These are phyloP conservation scores for Sporothrix dimorphospora DNA, from an alignment of 2,329 filamentous ascomycete species.

Conservation along the genomic window DNA sequence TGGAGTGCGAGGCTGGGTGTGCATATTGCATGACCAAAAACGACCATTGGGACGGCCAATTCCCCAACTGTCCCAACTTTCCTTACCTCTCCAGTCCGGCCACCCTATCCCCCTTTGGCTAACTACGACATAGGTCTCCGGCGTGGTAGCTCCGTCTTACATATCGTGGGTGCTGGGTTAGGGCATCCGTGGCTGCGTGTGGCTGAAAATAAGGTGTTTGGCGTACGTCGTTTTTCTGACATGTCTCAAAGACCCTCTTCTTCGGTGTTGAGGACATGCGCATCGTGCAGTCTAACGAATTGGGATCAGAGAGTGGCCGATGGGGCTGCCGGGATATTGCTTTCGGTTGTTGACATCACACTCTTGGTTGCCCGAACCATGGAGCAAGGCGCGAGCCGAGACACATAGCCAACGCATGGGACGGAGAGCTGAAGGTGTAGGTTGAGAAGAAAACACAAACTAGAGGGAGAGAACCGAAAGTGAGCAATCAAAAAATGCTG, in stretches of 20 bases:
- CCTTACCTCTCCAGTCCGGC: not conserved
- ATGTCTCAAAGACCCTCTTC: not conserved
- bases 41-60: not conserved
- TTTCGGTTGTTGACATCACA: not conserved
- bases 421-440: too few relatives aligned
- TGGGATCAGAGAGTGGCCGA: not conserved
- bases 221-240: not conserved
- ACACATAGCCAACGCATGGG: not conserved
- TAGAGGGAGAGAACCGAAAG: not conserved
- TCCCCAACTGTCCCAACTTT: not conserved
- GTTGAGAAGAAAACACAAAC: not conserved
- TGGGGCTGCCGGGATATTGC: not conserved
- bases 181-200: not conserved
- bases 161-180: not conserved
- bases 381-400: not conserved
- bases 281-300: not conserved
- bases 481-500: not conserved
- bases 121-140: not conserved
- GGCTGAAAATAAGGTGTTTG: not conserved
- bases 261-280: not conserved
- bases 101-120: not conserved
- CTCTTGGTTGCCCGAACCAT: not conserved
- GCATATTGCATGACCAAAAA: not conserved
- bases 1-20: not conserved
- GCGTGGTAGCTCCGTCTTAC: not conserved